Conservation (phyloP, 176 grass and related monocot genomes). For the Chloris gayana region DNA sequence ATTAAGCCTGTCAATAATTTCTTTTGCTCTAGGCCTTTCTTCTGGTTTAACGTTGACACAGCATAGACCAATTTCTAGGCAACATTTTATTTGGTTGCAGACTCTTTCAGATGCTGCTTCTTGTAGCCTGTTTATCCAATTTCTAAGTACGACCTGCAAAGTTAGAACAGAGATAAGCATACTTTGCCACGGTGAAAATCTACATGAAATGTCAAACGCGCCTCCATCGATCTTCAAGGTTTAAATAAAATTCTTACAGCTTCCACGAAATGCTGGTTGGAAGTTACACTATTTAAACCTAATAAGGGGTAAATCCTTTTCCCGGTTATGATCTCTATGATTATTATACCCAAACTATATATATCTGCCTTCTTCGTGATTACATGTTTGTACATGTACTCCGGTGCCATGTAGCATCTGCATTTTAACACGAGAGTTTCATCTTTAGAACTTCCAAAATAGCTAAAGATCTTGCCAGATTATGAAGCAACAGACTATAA, state of each 20-base stretch:
- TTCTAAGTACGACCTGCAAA: background rate
- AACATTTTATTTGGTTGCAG: background rate
- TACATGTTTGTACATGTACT: background rate
- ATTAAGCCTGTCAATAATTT: background rate
- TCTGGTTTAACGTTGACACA: background rate
- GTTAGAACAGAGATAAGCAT: background rate
- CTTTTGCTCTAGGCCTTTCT: background rate
- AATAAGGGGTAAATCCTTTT: background rate
- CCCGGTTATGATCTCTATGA: conserved; percentile 50
- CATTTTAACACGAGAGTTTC: background rate
- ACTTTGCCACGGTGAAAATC: background rate
- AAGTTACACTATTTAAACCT: background rate
- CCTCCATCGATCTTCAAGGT: background rate
- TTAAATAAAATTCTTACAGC: background rate
- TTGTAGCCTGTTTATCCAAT: background rate
- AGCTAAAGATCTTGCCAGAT: background rate
- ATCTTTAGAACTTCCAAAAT: background rate
- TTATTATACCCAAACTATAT: conserved; percentile 62
- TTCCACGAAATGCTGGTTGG: background rate
- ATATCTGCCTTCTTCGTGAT: conserved; percentile 19
- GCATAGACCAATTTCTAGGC: conserved; percentile 4
- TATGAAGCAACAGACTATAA: background rate
- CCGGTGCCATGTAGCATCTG: conserved; percentile 35
- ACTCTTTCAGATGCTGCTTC: background rate
- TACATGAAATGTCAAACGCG: background rate